Base-by-base conservation (phyloP, 1,284 basidiomycete genomes). In the Papiliotrema nemorosa region DNA sequence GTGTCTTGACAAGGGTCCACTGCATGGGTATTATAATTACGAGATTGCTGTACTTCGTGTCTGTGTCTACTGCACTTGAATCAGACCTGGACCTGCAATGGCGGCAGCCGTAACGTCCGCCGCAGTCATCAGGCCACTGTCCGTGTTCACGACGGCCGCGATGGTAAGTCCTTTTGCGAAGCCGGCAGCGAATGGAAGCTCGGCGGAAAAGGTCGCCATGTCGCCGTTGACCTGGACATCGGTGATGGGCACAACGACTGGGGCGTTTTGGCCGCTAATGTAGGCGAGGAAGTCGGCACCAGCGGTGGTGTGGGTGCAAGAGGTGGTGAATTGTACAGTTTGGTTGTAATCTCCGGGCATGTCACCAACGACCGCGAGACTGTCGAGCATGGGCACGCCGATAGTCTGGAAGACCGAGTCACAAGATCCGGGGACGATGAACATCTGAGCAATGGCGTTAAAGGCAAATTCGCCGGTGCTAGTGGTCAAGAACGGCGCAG, bases 351-450 rank as follows among this genome's bases (percentile, higher is more conserved):
- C 40, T 13, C 41, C 40, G 10, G 41, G 25, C 24, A 36, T 43
- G 18, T 26, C 18, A n/a, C 41, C 31, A 20, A 31, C 33, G 29
- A 49, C 40, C 14, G 39, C 40, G 14, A 49, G 18, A 16, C 27
- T 18, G 33, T 49, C 48, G 33, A 49, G 13, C 33, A 49, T 13
- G 18, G 48, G 48, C 7, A 49, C 34, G 13, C 48, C 48, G 31
- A 49, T 49, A 2, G 39, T 43, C 27, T 33, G 21, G 48, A 49
- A 31, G 5, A 49, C 48, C 12, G 39, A 20, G 27, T 49, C 48
- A 29, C 48, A 49, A 2, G 48, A 49, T 13, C 48, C 48, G 20
- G 48, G 48, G 2, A 49, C 48, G 48, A 49, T 49, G n/a, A 49
- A 49, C n/a, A 21, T 49, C 41, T 49, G 48, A 21, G 6, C 18